Percentiles rank a stretch among this genome's conserved stretches.
Evolutionary conservation across 2,329 filamentous ascomycete genomes (phyloP).

Genomic region (Aspergillus quadricinctus): DNA sequence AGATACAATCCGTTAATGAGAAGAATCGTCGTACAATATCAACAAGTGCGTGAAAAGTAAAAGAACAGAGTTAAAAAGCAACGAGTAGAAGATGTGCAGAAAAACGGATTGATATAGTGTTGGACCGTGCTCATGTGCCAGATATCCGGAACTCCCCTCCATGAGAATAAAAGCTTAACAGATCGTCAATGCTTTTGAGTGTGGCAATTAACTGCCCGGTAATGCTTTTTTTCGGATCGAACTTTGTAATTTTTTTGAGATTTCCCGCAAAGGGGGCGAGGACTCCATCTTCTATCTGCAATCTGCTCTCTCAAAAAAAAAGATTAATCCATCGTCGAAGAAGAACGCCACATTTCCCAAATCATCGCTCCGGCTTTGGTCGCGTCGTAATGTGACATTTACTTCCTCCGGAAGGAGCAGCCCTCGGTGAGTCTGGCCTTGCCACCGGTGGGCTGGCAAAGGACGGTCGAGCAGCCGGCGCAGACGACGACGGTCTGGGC

Average conservation of each 20-base stretch:
- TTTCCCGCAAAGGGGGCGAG: slow-evolving; percentile 20
- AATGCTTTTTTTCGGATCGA: slow-evolving; percentile 47
- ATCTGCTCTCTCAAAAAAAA: slow-evolving; percentile 17
- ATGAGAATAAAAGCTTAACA: slow-evolving; percentile 52
- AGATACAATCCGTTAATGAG: neutral
- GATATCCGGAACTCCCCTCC: slow-evolving; percentile 76
- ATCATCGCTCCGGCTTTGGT: slow-evolving; percentile 25
- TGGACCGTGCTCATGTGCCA: slow-evolving; percentile 57
- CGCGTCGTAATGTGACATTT: slow-evolving; percentile 42
- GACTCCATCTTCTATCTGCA: slow-evolving; percentile 40
- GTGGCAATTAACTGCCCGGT: slow-evolving; percentile 45
- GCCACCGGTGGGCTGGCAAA: slow-evolving; percentile 98
- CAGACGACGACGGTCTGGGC: slow-evolving; percentile 99
- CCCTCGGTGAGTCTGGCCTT: slow-evolving; percentile 99
- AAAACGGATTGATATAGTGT: slow-evolving; percentile 32
- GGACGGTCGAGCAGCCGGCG: slow-evolving; percentile 98
- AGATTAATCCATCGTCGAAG: slow-evolving; percentile 24
- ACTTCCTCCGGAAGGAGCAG: slow-evolving; percentile 99
- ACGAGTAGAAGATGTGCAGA: slow-evolving; percentile 23
- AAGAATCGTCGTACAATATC: neutral
- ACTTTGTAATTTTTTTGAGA: slow-evolving; percentile 48
- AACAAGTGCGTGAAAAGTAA: slow-evolving; percentile 31
- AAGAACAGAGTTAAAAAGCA: slow-evolving; percentile 41
- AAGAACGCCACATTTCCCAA: slow-evolving; percentile 36
- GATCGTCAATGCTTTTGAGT: slow-evolving; percentile 25